Evolutionary conservation across 2,329 filamentous ascomycete species (phyloP), one percentile per base, ranked within the genome.

Genomic region (Pseudocercospora macadamiae): DNA sequence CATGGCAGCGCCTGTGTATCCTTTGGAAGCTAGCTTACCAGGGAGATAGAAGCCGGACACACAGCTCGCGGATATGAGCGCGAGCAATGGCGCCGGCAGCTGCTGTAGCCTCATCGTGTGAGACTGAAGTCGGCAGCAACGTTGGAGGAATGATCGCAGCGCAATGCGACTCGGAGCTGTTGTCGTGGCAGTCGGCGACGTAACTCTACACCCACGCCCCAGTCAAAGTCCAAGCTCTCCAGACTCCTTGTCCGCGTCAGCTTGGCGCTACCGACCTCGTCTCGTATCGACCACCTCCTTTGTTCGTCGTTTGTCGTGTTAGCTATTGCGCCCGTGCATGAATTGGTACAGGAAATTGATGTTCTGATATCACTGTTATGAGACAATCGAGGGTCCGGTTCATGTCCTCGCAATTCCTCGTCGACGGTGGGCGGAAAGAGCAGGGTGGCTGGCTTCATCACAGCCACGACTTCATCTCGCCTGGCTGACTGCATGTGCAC

Each of bases 31-130:
- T 16, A 18, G 51, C 59, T 18, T 51, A 65, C 95, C 95, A 34
- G 93, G 95, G 37, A 99, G 89, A 79, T 99, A 99, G 80, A 97
- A 99, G 55, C 68, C 72, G 18, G 56, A 54, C 12, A 55, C 59
- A 48, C 63, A 18, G 26, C 63, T 60, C 36, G 61, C 76, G 61
- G 56, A 71, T 67, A 68, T 47, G 48, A 68, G 51, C 9, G 64
- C 42, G 52, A 66, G 55, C 57, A 69, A 48, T 32, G 66, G 53
- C 49, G 62, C 56, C 26, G 67, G 61, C 47, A 64, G 60, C 36
- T 61, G 57, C 42, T 60, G 54, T 56, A 68, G 54, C 52, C 62
- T 57, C 66, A 70, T 64, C 21, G 57, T 60, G 47, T 49, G 26
- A 16, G 47, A 34, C 47, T 30, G 12, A 16, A 21, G 36, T 39